Evolutionary conservation across 1,284 basidiomycete species (phyloP).

Genomic region (Leccinum solheimii): DNA sequence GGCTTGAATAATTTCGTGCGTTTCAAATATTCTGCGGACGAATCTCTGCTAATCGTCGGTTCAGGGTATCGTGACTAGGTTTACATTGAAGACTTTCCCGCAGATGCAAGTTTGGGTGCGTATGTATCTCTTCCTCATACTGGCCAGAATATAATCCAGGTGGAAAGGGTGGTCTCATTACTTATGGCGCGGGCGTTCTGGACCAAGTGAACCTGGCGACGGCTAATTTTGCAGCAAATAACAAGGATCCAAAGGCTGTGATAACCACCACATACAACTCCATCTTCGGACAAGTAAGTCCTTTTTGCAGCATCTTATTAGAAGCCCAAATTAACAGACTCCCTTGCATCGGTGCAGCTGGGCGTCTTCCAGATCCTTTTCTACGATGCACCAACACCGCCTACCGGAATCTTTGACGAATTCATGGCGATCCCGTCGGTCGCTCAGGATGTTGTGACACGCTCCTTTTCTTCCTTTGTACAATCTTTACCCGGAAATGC

Average conservation of each 20-base stretch:
- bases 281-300: slow-evolving; percentile 39
- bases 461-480: slow-evolving; percentile 34
- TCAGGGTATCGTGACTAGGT: slow-evolving; percentile 64
- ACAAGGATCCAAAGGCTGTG: slow-evolving; percentile 58
- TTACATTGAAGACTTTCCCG: slow-evolving; percentile 52
- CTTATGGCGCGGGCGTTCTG: slow-evolving; percentile 34
- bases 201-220: slow-evolving; percentile 39
- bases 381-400: slow-evolving; percentile 52
- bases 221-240: slow-evolving; percentile 47
- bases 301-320: neutral
- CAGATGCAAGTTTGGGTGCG: slow-evolving; percentile 59
- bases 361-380: slow-evolving; percentile 43
- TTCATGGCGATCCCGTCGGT: slow-evolving; percentile 37
- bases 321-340: no score
- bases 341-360: slow-evolving; percentile 27
- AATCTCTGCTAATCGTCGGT: neutral
- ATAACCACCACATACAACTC: slow-evolving; percentile 49
- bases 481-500: neutral
- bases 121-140: neutral
- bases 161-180: slow-evolving; percentile 53
- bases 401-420: slow-evolving; percentile 49
- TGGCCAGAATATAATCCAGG: neutral
- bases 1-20: slow-evolving; percentile 62
- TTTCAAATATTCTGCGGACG: neutral
- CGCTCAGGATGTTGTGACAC: slow-evolving; percentile 35